Conservation (phyloP, 805 yeast species). For the Candida namnaoensis region DNA sequence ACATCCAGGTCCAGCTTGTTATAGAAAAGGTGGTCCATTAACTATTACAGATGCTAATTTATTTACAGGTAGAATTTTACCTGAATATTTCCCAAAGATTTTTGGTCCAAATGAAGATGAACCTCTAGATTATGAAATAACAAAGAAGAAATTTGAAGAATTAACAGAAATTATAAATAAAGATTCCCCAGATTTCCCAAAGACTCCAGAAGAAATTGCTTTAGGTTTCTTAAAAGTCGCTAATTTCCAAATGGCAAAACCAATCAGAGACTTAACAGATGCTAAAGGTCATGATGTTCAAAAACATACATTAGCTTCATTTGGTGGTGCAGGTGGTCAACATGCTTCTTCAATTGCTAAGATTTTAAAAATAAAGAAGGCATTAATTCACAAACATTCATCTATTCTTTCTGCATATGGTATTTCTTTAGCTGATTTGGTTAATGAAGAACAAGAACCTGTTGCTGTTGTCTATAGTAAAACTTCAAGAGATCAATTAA, state of each 20-base stretch:
- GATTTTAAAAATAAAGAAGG: constrained; percentile 30
- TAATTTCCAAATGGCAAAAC: constrained; percentile 36
- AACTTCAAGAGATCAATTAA: constrained; percentile 6
- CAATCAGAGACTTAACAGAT: constrained; percentile 37
- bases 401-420: constrained; percentile 40
- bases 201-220: constrained; percentile 34
- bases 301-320: constrained; percentile 34
- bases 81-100: constrained; percentile 33
- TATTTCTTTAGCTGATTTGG: constrained; percentile 31
- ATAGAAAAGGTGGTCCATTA: constrained; percentile 38
- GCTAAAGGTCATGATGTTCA: constrained; percentile 33
- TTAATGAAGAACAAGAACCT: constrained; percentile 17
- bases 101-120: constrained; percentile 36
- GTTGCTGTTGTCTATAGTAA: constrained; percentile 18
- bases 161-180: constrained; percentile 28
- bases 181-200: constrained; percentile 20
- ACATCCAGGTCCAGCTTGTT: constrained; percentile 41
- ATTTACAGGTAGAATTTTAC: constrained; percentile 30
- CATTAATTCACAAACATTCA: constrained; percentile 36
- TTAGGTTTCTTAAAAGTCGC: constrained; percentile 38
- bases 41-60: constrained; percentile 39
- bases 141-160: constrained; percentile 25
- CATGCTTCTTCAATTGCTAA: constrained; percentile 34
- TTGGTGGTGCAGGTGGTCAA: constrained; percentile 46
- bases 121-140: constrained; percentile 25